Evolutionary conservation across 805 yeast genomes (phyloP).

Genomic region (Metschnikowia henanensis): DNA sequence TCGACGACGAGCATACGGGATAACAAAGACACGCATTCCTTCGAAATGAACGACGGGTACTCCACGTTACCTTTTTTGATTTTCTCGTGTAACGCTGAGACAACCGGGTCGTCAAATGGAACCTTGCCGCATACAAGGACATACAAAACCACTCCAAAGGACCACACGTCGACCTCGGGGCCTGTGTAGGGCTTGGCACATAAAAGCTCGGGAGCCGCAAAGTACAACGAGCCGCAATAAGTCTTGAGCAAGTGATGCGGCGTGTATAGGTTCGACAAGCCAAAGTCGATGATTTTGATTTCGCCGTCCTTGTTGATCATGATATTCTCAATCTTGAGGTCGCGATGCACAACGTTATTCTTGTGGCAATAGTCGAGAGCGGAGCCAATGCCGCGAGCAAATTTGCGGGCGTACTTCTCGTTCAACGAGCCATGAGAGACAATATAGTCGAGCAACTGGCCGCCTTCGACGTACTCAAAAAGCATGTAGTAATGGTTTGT

Average conservation of each 20-base stretch:
- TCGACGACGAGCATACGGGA: conserved; percentile 92
- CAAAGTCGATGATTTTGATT: conserved; percentile 94
- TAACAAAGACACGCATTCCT: conserved; percentile 76
- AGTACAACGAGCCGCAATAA: conserved; percentile 94
- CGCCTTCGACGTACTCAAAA: conserved; percentile 96
- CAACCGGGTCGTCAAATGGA: conserved; percentile 95
- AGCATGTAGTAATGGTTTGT: conserved; percentile 96
- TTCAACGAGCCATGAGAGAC: conserved; percentile 94
- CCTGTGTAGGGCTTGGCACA: conserved; percentile 93
- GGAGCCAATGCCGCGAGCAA: conserved; percentile 91
- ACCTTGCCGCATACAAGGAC: conserved; percentile 97
- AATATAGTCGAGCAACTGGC: conserved; percentile 95
- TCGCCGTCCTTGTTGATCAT: conserved; percentile 94
- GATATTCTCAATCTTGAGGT: conserved; percentile 92
- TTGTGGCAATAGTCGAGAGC: conserved; percentile 93
- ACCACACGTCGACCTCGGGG: conserved; percentile 98
- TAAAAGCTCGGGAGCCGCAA: conserved; percentile 97
- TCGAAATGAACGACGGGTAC: conserved; percentile 79
- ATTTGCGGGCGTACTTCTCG: conserved; percentile 91
- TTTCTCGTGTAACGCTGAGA: conserved; percentile 88
- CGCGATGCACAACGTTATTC: conserved; percentile 95
- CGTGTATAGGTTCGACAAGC: conserved; percentile 84
- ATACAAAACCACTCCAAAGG: conserved; percentile 93
- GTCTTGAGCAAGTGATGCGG: conserved; percentile 76
- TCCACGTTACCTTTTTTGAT: conserved; percentile 91